Percentiles rank a stretch among this genome's conserved stretches.
Evolutionary conservation across 1,139 yeast genomes (phyloP).

Genomic region (Suhomyces chickasaworum): DNA sequence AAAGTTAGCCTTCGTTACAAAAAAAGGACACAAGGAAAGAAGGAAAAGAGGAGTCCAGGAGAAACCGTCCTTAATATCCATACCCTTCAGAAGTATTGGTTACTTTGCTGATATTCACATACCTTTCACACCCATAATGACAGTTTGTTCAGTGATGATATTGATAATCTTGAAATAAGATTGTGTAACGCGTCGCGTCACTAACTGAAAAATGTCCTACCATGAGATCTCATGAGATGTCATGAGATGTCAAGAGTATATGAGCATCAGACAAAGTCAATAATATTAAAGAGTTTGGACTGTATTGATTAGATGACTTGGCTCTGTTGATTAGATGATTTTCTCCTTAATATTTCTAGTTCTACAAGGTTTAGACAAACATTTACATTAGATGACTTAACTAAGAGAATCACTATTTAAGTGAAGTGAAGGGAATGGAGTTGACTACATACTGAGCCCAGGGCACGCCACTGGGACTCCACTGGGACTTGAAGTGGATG

Average conservation of each 20-base stretch:
- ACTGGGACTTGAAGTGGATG: too few relatives aligned
- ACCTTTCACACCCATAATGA: conserved; percentile 75
- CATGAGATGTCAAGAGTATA: too few relatives aligned
- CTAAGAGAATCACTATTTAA: neutral
- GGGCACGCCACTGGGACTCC: conserved; percentile 1
- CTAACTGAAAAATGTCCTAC: neutral
- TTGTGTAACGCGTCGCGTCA: conserved; percentile 5
- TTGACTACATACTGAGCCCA: conserved; percentile 3
- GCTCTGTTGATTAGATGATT: neutral
- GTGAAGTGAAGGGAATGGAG: neutral
- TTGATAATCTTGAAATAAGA: neutral
- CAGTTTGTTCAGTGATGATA: neutral
- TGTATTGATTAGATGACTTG: too few relatives aligned
- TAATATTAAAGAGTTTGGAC: too few relatives aligned
- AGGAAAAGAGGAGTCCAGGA: too few relatives aligned
- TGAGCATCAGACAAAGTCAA: too few relatives aligned
- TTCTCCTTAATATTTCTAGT: neutral
- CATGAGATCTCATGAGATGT: too few relatives aligned
- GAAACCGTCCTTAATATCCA: too few relatives aligned
- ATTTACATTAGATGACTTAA: neutral
- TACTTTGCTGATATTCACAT: conserved; percentile 19
- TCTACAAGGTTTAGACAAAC: neutral
- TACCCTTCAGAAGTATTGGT: too few relatives aligned
- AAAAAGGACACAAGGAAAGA: neutral
- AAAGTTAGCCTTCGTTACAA: conserved; percentile 19